Evolutionary conservation across 768 basidiomycete species (phyloP), one percentile per base, ranked within the genome.

Genomic region (Pleurotus djamor): DNA sequence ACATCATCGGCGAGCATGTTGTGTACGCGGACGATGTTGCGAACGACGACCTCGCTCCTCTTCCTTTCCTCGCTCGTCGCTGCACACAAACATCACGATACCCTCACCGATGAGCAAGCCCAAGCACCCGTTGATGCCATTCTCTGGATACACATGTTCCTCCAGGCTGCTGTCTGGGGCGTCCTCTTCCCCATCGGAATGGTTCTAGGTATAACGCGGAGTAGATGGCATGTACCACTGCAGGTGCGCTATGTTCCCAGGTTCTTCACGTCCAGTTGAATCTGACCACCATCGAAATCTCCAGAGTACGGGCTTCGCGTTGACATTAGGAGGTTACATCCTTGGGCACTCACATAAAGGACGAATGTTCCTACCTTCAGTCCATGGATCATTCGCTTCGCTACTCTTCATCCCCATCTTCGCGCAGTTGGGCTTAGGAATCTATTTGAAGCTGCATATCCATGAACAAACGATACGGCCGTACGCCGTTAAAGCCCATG

Each of bases 401-500:
- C 74, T 94, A 50, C 75, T 89, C 16, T 74, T 91, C 63, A 51
- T 85, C 38, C 86, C 91, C 13, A 84, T 95, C 41, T 64, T 80
- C 12, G 63, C 76, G 1, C 95, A 97, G 73, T 76, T 91, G 9
- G 65, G 70, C 21, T 76, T 94, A 50, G 96, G 96, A 4, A 82
- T 93, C 47, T 98, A 96, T 73, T 87, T 98, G 65, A 97, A 96
- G 73, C 75, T 96, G 5, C 96, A 97, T 70, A 87, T 97, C 32
- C 81, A 95, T 61, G 92, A 96, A 72, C 79, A 79, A 60, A 83
- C 86, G 1, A 61, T 88, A 8, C 81, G 95, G 43, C 89, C 89
- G 1, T 89, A 80, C 67, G 86, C 87, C 0, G 90, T 93, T 4
- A 70, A 74, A 3, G 74, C 76, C 0, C 95, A 96, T 64, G 88